Conservation (phyloP, 2,329 filamentous ascomycete genomes). For the Elsinoe ampelina region DNA sequence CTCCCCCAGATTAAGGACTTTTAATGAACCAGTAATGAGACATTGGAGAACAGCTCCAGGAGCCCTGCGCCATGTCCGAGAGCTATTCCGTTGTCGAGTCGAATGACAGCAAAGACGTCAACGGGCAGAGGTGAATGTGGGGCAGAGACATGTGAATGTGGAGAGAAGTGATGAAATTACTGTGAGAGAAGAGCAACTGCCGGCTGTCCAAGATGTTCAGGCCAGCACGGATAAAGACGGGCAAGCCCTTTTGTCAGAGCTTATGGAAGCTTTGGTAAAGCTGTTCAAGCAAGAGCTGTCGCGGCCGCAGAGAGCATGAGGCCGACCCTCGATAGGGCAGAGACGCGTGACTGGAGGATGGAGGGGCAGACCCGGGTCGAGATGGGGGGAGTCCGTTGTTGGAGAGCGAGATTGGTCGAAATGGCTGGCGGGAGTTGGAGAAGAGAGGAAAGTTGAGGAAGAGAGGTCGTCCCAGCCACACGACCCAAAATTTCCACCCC, state of each 20-base stretch:
- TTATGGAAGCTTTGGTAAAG: constrained; percentile 7
- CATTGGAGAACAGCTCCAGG: constrained; percentile 7
- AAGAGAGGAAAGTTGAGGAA: not conserved
- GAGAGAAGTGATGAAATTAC: not conserved
- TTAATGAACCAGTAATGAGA: not conserved
- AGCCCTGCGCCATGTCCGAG: not conserved
- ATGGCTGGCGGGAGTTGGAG: not conserved
- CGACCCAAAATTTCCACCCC: not conserved
- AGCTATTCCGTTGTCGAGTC: not conserved
- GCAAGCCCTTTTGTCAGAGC: constrained; percentile 10
- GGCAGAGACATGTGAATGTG: constrained; percentile 11
- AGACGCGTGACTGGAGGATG: not conserved
- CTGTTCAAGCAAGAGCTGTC: not conserved
- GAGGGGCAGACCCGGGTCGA: not conserved
- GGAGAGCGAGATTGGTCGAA: not conserved
- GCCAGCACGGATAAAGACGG: not conserved
- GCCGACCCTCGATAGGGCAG: not conserved
- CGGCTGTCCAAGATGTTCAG: not conserved
- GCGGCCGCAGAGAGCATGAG: not conserved
- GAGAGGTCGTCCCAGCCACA: not conserved
- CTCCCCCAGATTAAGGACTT: not conserved
- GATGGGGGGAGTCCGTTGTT: constrained; percentile 1
- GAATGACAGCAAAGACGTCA: not conserved
- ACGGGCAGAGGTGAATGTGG: constrained; percentile 8
- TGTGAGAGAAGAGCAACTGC: constrained; percentile 5